Percentiles rank a stretch among this genome's conserved stretches.
Conservation (phyloP, 345 rosid species). For the Salix arbutifolia region DNA sequence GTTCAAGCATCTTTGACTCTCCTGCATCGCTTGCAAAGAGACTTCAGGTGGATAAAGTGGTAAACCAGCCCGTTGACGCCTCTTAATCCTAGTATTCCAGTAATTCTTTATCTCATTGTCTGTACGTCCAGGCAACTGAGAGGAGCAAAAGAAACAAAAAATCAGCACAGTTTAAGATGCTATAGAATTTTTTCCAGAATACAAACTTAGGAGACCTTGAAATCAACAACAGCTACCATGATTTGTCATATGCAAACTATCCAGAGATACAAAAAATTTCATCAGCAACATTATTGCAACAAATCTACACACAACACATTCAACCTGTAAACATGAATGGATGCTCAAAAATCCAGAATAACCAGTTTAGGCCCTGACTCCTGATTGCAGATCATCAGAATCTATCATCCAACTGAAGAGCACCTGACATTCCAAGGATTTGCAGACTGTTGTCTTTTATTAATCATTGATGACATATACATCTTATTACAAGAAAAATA, state of each 20-base stretch:
- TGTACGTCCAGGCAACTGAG: conserved; percentile 93
- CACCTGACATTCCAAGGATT: neutral
- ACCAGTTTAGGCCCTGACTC: neutral
- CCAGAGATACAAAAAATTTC: neutral
- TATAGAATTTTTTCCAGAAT: neutral
- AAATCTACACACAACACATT: neutral
- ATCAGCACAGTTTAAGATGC: neutral
- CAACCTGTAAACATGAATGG: neutral
- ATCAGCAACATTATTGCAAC: neutral
- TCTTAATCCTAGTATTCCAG: conserved; percentile 94
- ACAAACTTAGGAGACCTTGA: neutral
- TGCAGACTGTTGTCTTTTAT: neutral
- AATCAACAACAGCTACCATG: neutral
- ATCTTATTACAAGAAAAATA: neutral
- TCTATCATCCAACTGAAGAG: neutral
- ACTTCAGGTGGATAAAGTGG: conserved; percentile 92
- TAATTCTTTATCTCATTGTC: conserved; percentile 99
- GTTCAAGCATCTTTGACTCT: conserved; percentile 45
- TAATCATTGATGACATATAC: neutral
- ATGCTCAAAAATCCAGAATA: neutral
- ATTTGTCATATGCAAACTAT: neutral
- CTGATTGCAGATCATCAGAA: neutral
- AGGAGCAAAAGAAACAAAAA: conserved; percentile 5
- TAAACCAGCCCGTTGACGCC: conserved; percentile 91
- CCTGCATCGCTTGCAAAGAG: conserved; percentile 55